Evolutionary conservation across 805 yeast species (phyloP).

Genomic region (Wickerhamomyces queroliae): DNA sequence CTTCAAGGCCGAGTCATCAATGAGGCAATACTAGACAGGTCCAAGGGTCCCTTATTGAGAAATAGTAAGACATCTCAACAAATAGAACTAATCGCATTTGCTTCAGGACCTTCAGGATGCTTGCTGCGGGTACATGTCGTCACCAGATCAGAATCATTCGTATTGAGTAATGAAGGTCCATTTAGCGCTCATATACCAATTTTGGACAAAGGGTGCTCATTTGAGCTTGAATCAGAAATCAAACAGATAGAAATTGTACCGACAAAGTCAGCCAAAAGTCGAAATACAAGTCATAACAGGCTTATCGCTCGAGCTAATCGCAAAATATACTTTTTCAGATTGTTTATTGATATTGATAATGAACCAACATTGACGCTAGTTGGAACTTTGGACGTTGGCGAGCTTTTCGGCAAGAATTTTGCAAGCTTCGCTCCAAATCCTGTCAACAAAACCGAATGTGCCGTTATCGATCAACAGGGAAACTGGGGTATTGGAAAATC

Average conservation of each 20-base stretch:
- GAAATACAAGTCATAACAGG: not conserved
- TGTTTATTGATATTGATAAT: constrained; percentile 25
- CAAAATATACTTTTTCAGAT: constrained; percentile 19
- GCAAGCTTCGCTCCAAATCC: constrained; percentile 44
- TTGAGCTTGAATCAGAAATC: constrained; percentile 31
- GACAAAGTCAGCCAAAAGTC: constrained; percentile 10
- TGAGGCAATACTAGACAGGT: no score
- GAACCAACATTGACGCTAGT: constrained; percentile 9
- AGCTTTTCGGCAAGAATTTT: constrained; percentile 28
- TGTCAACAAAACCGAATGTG: constrained; percentile 30
- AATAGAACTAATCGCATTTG: constrained; percentile 2
- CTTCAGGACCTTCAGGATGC: constrained; percentile 1
- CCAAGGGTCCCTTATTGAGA: no score
- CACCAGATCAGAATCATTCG: not conserved
- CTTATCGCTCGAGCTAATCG: no score
- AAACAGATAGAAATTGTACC: constrained; percentile 34
- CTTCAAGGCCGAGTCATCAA: constrained; percentile 19
- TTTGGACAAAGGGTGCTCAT: constrained; percentile 7
- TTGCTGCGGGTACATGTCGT: constrained; percentile 1
- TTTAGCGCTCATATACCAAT: constrained; percentile 4
- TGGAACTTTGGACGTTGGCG: constrained; percentile 18
- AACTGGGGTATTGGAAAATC: constrained; percentile 39
- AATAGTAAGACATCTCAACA: constrained; percentile 14
- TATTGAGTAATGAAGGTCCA: not conserved
- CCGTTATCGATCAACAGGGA: constrained; percentile 46